A percentile compares a stretch with the other conserved stretches of the same genome.
phyloP scores from a whole-genome alignment of 345 rosid genomes.

The Aquilaria malaccensis region DNA sequence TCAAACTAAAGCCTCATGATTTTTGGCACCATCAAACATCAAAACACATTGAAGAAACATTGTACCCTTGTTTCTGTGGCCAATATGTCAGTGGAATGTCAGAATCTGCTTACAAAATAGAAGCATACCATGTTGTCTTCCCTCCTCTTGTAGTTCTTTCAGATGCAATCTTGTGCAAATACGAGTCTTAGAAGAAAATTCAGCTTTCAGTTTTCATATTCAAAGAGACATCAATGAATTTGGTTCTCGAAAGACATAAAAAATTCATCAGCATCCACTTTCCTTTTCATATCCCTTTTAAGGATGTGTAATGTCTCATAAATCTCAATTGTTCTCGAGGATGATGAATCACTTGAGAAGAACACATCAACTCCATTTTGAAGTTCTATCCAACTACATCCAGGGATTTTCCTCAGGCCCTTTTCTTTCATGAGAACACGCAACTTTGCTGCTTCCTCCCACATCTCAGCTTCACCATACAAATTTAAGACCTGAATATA shows the following conservation, averaged over 20 bases:
- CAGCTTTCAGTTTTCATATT: no score
- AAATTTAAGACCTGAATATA: slow-evolving; percentile 60
- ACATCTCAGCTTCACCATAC: slow-evolving; percentile 57
- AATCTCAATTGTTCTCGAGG: slow-evolving; percentile 31
- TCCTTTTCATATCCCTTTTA: slow-evolving; percentile 32
- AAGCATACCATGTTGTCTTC: no score
- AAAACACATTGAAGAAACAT: no score
- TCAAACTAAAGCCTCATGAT: no score
- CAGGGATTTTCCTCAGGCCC: slow-evolving; percentile 66
- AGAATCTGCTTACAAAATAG: no score
- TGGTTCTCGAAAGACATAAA: background rate
- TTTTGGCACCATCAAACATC: no score
- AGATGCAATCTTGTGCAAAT: no score
- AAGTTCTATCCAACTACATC: slow-evolving; percentile 76
- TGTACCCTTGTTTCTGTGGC: no score
- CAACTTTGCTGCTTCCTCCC: slow-evolving; percentile 49
- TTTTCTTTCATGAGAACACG: slow-evolving; percentile 51
- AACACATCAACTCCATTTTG: slow-evolving; percentile 39
- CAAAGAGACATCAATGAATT: no score
- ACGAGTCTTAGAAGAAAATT: no score
- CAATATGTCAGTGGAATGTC: no score
- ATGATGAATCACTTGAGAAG: slow-evolving; percentile 52
- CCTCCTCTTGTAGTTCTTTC: no score
- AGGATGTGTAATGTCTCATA: slow-evolving; percentile 34
- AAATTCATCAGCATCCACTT: slow-evolving; percentile 12